These are phyloP conservation scores for Arthonia radiata DNA, from an alignment of 495 filamentous ascomycete genomes.

Conservation along the genomic window DNA sequence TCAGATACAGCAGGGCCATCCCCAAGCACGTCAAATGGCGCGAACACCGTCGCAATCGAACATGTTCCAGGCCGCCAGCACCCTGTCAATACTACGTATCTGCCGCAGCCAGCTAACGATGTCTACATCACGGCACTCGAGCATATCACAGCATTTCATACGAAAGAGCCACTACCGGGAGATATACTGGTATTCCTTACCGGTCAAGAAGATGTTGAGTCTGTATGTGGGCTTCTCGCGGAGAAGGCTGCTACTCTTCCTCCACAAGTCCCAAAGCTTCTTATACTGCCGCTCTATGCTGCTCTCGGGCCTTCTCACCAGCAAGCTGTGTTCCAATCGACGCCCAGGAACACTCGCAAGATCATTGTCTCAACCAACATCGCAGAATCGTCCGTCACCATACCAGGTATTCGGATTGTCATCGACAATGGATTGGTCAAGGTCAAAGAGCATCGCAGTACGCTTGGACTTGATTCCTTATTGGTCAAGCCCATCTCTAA, in stretches of 20 bases:
- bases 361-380: slow-evolving; percentile 90
- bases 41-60: neutral
- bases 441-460: slow-evolving; percentile 68
- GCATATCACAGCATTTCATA: slow-evolving; percentile 71
- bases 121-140: slow-evolving; percentile 63
- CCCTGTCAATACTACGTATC: slow-evolving; percentile 57
- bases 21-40: neutral
- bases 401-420: slow-evolving; percentile 75
- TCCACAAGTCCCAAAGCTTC: slow-evolving; percentile 47
- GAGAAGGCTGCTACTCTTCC: slow-evolving; percentile 48
- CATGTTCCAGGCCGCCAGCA: slow-evolving; percentile 72
- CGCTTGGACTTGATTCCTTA: slow-evolving; percentile 72
- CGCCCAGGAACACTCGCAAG: slow-evolving; percentile 51
- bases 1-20: slow-evolving; percentile 1
- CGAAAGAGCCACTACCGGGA: slow-evolving; percentile 66
- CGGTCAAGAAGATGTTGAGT: slow-evolving; percentile 80
- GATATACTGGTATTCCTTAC: slow-evolving; percentile 87
- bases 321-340: slow-evolving; percentile 57
- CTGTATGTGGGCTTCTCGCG: slow-evolving; percentile 53
- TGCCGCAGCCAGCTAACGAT: slow-evolving; percentile 52
- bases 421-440: slow-evolving; percentile 89
- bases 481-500: slow-evolving; percentile 78
- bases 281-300: slow-evolving; percentile 47
- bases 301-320: slow-evolving; percentile 54
- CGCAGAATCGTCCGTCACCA: slow-evolving; percentile 91